These are phyloP conservation scores for Amaranthus hypochondriacus DNA, from an alignment of 148 eudicot genomes.

Conservation along the genomic window DNA sequence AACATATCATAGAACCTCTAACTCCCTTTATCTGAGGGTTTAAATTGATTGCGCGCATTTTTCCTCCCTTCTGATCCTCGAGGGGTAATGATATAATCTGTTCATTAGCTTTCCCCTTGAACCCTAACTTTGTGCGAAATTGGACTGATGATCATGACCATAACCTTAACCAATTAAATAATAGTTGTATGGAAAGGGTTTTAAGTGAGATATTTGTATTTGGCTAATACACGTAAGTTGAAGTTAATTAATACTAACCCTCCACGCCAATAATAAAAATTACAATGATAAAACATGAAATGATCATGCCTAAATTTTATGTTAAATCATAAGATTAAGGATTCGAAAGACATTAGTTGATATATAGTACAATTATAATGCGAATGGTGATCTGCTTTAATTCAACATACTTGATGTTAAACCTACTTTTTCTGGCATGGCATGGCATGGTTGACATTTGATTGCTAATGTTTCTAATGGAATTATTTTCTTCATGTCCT, in stretches of 20 bases:
- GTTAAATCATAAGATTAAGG: slow-evolving; percentile 7
- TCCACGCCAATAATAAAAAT: slow-evolving; percentile 6
- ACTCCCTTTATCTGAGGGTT: no score
- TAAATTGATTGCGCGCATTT: no score
- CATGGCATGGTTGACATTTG: slow-evolving; percentile 20
- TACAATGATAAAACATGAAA: slow-evolving; percentile 7
- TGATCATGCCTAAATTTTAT: slow-evolving; percentile 12
- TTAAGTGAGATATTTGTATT: slow-evolving; percentile 1
- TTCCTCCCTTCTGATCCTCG: no score
- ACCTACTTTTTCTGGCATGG: slow-evolving; percentile 20
- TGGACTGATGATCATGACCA: no score
- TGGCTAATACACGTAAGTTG: background rate
- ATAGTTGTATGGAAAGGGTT: background rate
- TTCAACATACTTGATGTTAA: slow-evolving; percentile 24
- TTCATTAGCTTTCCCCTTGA: no score
- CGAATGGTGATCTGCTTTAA: slow-evolving; percentile 16
- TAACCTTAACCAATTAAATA: no score
- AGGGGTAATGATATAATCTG: no score
- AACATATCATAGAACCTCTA: no score
- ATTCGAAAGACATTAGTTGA: slow-evolving; percentile 12
- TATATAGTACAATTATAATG: slow-evolving; percentile 2
- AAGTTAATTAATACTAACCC: slow-evolving; percentile 8
- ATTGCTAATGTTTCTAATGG: slow-evolving; percentile 23
- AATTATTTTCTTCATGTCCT: slow-evolving; percentile 13
- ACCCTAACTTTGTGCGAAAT: no score